These are phyloP conservation scores for Mucor sp. DNA, from an alignment of 371 early-diverging fungal genomes.

Conservation along the genomic window DNA sequence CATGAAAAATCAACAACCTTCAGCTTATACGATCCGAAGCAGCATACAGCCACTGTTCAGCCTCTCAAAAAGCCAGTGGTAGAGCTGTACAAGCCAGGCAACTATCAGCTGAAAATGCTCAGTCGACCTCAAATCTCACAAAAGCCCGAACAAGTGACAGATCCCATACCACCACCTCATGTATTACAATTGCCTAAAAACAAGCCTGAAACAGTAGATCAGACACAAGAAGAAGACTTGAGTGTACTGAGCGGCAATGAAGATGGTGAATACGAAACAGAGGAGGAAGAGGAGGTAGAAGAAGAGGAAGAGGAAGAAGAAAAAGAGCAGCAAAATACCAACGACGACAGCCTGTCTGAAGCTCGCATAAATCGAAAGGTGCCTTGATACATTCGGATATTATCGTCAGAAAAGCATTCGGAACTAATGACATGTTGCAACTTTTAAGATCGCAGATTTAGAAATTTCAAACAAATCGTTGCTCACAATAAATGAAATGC, in stretches of 20 bases:
- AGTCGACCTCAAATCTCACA: neutral
- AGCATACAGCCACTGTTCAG: neutral
- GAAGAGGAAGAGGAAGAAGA: neutral
- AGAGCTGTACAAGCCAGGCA: neutral
- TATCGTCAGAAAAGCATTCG: neutral
- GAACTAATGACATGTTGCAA: neutral
- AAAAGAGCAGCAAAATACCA: neutral
- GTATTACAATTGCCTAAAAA: neutral
- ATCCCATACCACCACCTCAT: neutral
- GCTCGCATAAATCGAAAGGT: slow-evolving; percentile 44
- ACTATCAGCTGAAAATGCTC: neutral
- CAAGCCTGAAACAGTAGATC: neutral
- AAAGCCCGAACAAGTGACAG: neutral
- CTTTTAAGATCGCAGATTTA: slow-evolving; percentile 47
- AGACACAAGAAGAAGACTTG: neutral
- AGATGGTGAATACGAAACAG: neutral
- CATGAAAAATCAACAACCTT: slow-evolving; percentile 4
- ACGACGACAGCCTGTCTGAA: slow-evolving; percentile 11
- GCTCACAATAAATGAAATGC: slow-evolving; percentile 44
- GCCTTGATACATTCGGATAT: neutral
- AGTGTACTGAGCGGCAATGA: neutral
- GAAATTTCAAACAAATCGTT: slow-evolving; percentile 52
- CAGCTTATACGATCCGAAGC: slow-evolving; percentile 14
- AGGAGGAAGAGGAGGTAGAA: neutral
- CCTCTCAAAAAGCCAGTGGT: slow-evolving; percentile 1